Evolutionary conservation across 2,329 filamentous ascomycete species (phyloP).

Genomic region (Aspergillus sp.): DNA sequence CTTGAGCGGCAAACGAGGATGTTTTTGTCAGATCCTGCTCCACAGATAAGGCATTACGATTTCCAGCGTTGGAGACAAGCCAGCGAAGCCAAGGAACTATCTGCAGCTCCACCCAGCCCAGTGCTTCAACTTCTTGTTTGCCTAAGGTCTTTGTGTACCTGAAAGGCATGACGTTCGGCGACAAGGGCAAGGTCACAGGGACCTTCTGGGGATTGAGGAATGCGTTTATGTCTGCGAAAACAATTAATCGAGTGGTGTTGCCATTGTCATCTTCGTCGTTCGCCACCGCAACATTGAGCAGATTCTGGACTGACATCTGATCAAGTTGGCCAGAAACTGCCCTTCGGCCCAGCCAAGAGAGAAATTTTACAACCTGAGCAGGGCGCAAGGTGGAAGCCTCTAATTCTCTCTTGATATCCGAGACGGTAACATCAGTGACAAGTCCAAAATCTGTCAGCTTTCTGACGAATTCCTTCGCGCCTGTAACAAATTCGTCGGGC

Average conservation of each 20-base stretch:
- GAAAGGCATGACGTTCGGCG: conserved; percentile 78
- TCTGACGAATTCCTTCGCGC: conserved; percentile 68
- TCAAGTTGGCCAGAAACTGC: conserved; percentile 72
- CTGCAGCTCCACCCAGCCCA: conserved; percentile 84
- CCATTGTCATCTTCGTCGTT: conserved; percentile 57
- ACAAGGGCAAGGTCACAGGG: conserved; percentile 75
- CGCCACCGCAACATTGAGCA: conserved; percentile 69
- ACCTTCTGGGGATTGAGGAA: conserved; percentile 78
- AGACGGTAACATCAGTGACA: conserved; percentile 80
- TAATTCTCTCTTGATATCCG: conserved; percentile 80
- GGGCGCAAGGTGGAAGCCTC: conserved; percentile 77
- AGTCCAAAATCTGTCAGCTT: conserved; percentile 81
- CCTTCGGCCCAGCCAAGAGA: conserved; percentile 78
- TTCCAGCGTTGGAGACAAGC: conserved; percentile 65
- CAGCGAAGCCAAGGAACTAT: conserved; percentile 82
- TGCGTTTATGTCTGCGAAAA: conserved; percentile 69
- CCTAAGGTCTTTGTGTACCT: conserved; percentile 72
- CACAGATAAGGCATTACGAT: conserved; percentile 54
- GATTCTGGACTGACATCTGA: conserved; percentile 59
- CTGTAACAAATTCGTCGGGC: conserved; percentile 69
- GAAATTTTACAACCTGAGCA: conserved; percentile 74
- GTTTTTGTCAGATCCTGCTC: conserved; percentile 70
- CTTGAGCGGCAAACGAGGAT: conserved; percentile 69
- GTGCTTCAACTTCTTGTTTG: conserved; percentile 66
- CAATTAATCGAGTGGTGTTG: conserved; percentile 67